A percentile compares a stretch with the other conserved stretches of the same genome.
Conservation (phyloP, 768 basidiomycete species). For the Mycena venus region DNA sequence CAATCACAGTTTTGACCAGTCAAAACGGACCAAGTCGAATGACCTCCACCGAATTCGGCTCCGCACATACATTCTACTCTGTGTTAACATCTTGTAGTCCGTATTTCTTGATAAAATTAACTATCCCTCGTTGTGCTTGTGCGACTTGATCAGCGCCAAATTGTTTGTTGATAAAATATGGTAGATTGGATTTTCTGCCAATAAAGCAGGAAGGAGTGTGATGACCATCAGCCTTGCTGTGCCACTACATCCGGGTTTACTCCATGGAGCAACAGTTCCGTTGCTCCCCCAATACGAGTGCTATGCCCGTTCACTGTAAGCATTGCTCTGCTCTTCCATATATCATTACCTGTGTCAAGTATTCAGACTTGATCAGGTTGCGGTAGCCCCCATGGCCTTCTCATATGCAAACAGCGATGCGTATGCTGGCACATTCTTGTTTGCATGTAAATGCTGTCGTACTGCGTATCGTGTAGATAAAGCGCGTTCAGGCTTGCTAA, state of each 20-base stretch:
- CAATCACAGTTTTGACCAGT: neutral
- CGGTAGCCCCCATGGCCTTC: slow-evolving; percentile 25
- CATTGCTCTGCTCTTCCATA: neutral
- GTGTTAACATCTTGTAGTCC: neutral
- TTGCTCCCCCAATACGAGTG: slow-evolving; percentile 43
- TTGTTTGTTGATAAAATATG: slow-evolving; percentile 1
- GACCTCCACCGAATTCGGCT: slow-evolving; percentile 1
- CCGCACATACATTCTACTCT: neutral
- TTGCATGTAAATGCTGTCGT: slow-evolving; percentile 36
- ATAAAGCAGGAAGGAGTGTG: slow-evolving; percentile 41
- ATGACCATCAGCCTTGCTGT: slow-evolving; percentile 49
- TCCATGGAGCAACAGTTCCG: slow-evolving; percentile 42
- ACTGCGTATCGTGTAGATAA: slow-evolving; percentile 36
- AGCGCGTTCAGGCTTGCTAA: slow-evolving; percentile 30
- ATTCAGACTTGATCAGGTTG: neutral
- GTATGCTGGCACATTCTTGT: slow-evolving; percentile 27
- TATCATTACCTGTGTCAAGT: neutral
- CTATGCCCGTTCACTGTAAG: neutral
- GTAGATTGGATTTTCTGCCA: slow-evolving; percentile 7
- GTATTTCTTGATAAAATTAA: slow-evolving; percentile 2
- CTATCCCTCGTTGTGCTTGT: neutral
- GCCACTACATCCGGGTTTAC: slow-evolving; percentile 48
- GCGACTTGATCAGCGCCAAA: neutral
- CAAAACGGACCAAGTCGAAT: slow-evolving; percentile 9
- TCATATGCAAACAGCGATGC: slow-evolving; percentile 34